Percentiles rank a stretch among this genome's conserved stretches.
These are phyloP conservation scores for Potentilla sterilis DNA, from an alignment of 306 rosid species.

Conservation along the genomic window DNA sequence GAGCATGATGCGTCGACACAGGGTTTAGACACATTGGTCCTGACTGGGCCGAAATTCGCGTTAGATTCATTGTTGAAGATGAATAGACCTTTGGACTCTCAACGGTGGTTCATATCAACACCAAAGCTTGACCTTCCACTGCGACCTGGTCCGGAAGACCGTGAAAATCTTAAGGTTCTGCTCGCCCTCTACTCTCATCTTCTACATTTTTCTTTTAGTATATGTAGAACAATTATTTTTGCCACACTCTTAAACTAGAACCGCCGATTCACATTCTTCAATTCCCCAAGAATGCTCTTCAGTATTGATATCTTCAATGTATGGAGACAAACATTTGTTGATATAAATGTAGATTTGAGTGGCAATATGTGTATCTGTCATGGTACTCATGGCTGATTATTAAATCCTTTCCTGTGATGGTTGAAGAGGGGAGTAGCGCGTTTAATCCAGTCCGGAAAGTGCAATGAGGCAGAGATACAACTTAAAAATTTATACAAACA, in stretches of 20 bases:
- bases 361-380: not conserved
- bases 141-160: not conserved
- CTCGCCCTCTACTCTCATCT: not conserved
- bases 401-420: not conserved
- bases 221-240: not conserved
- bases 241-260: too few species aligned
- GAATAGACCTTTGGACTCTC: not conserved
- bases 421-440: not conserved
- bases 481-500: not conserved
- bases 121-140: not conserved
- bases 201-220: not conserved
- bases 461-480: not conserved
- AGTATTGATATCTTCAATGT: not conserved
- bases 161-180: constrained; percentile 1
- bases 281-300: too few species aligned
- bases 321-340: not conserved
- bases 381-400: not conserved
- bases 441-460: not conserved
- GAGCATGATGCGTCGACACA: too few species aligned
- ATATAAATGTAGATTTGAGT: not conserved
- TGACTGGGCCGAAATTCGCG: not conserved
- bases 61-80: constrained; percentile 7
- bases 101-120: not conserved
- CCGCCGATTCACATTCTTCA: too few species aligned
- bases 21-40: not conserved